Evolutionary conservation across 2,329 filamentous ascomycete species (phyloP).

Genomic region (Alternaria angustiovoidea): DNA sequence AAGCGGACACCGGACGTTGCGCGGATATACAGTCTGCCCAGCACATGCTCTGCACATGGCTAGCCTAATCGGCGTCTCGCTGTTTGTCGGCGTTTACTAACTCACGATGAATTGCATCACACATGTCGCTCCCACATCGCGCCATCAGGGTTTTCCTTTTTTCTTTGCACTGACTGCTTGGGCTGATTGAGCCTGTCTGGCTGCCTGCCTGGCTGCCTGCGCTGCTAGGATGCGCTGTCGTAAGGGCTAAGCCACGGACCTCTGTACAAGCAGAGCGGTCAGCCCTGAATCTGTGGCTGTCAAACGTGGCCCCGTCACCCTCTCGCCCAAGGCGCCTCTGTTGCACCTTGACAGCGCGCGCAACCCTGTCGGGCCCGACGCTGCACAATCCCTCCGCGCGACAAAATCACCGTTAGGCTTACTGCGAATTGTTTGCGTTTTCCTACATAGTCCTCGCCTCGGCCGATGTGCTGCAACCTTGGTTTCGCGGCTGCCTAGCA

Average conservation of each 20-base stretch:
- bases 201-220: background rate
- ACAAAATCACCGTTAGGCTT: slow-evolving; percentile 7
- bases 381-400: slow-evolving; percentile 7
- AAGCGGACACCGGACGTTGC: slow-evolving; percentile 17
- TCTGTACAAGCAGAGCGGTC: slow-evolving; percentile 34
- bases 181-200: slow-evolving; percentile 14
- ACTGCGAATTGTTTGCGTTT: slow-evolving; percentile 1
- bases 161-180: slow-evolving; percentile 5
- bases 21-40: slow-evolving; percentile 15
- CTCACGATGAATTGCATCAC: slow-evolving; percentile 29
- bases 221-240: slow-evolving; percentile 31
- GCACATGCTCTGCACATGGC: background rate
- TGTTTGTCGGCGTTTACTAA: slow-evolving; percentile 28
- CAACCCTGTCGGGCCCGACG: slow-evolving; percentile 10
- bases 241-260: slow-evolving; percentile 35
- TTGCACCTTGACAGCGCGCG: background rate
- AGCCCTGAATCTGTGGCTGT: slow-evolving; percentile 37
- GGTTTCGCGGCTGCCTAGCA: slow-evolving; percentile 8
- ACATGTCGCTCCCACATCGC: slow-evolving; percentile 1
- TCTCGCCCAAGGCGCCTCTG: slow-evolving; percentile 22
- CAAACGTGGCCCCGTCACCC: slow-evolving; percentile 23
- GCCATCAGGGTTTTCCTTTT: background rate
- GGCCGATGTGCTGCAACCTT: slow-evolving; percentile 25
- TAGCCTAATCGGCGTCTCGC: slow-evolving; percentile 10
- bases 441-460: slow-evolving; percentile 21